Evolutionary conservation across 768 basidiomycete species (phyloP).

Genomic region (Flagelloscypha sp.): DNA sequence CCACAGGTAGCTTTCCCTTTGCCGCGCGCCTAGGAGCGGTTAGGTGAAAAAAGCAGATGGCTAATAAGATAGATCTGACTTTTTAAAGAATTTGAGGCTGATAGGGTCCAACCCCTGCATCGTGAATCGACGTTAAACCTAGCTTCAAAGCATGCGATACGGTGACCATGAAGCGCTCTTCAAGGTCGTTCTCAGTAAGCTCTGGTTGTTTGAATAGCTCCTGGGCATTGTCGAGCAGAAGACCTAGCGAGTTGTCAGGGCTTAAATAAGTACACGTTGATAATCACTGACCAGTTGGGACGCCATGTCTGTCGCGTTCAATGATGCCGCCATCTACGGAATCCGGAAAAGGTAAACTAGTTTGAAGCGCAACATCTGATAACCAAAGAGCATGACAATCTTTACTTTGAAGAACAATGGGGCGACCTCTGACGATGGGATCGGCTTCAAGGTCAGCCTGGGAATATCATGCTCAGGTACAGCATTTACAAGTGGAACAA

Average conservation of each 20-base stretch:
- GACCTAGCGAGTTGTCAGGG: slow-evolving; percentile 34
- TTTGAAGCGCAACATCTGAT: slow-evolving; percentile 50
- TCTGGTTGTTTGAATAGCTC: slow-evolving; percentile 56
- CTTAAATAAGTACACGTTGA: slow-evolving; percentile 3
- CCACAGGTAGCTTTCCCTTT: slow-evolving; percentile 52
- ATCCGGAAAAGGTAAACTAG: slow-evolving; percentile 55
- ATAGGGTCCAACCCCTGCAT: slow-evolving; percentile 66
- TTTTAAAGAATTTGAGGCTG: slow-evolving; percentile 68
- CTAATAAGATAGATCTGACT: slow-evolving; percentile 29
- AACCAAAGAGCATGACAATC: slow-evolving; percentile 91
- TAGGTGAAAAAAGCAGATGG: slow-evolving; percentile 7
- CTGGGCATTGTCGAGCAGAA: slow-evolving; percentile 84
- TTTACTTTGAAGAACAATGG: slow-evolving; percentile 73
- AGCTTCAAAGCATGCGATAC: slow-evolving; percentile 58
- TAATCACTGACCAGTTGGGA: slow-evolving; percentile 54
- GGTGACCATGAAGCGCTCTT: slow-evolving; percentile 51
- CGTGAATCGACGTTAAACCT: slow-evolving; percentile 81
- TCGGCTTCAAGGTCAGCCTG: slow-evolving; percentile 71
- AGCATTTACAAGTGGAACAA: slow-evolving; percentile 4
- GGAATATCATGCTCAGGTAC: neutral
- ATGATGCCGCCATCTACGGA: slow-evolving; percentile 76
- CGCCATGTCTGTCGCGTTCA: slow-evolving; percentile 53
- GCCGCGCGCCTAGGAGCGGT: slow-evolving; percentile 48
- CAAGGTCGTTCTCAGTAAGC: slow-evolving; percentile 54
- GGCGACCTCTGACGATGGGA: slow-evolving; percentile 55